phyloP scores from a whole-genome alignment of 768 basidiomycete genomes.

The Leccinum disarticulatum region DNA sequence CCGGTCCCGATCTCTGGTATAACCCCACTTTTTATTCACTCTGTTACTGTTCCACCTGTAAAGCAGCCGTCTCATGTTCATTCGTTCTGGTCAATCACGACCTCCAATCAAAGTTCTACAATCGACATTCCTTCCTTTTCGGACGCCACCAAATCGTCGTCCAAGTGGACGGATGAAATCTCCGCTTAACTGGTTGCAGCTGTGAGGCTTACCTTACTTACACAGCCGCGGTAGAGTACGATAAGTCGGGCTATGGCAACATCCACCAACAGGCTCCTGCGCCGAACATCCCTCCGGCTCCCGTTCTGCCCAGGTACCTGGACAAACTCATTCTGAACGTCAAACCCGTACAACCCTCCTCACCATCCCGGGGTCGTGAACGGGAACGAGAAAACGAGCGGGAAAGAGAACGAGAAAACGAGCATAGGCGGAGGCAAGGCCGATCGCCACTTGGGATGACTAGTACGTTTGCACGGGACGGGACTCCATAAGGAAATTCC shows the following conservation, averaged over 20 bases:
- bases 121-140: constrained; percentile 26
- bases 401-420: constrained; percentile 34
- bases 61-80: constrained; percentile 32
- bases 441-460: constrained; percentile 36
- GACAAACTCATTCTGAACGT: constrained; percentile 91
- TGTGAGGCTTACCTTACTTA: constrained; percentile 70
- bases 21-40: constrained; percentile 33
- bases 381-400: constrained; percentile 37
- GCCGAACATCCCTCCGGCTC: constrained; percentile 85
- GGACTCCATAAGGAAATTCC: constrained; percentile 12
- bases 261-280: constrained; percentile 47
- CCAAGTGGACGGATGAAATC: constrained; percentile 74
- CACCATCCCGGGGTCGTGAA: constrained; percentile 32
- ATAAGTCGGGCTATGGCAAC: constrained; percentile 37
- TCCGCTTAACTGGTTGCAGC: constrained; percentile 78
- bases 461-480: constrained; percentile 31
- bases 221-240: constrained; percentile 32
- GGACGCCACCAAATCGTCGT: constrained; percentile 31
- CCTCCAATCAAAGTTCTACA: constrained; percentile 33
- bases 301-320: constrained; percentile 83
- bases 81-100: constrained; percentile 45
- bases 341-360: constrained; percentile 32
- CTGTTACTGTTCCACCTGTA: constrained; percentile 34
- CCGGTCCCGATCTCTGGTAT: constrained; percentile 38
- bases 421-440: constrained; percentile 32